Conservation (phyloP, 768 basidiomycete species). For the Mycena capillaripes region DNA sequence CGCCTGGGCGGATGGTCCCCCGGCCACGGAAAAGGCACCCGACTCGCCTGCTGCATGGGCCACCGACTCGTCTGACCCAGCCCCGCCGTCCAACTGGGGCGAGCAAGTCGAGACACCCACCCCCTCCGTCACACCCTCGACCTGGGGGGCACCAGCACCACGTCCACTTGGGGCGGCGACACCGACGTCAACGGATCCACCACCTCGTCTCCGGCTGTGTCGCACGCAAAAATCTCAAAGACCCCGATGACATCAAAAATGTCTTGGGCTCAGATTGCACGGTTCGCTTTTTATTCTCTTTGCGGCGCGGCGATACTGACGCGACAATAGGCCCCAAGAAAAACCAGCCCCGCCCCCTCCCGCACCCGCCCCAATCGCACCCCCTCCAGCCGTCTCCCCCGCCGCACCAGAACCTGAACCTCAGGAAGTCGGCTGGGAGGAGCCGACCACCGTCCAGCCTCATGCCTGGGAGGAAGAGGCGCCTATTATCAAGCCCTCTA, state of each 20-base stretch:
- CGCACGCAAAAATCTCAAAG: conserved; percentile 54
- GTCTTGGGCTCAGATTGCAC: conserved; percentile 90
- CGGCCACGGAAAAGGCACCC: conserved; percentile 38
- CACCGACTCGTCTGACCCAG: conserved; percentile 36
- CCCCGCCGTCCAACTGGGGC: conserved; percentile 41
- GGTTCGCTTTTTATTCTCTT: conserved; percentile 57
- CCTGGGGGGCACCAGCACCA: conserved; percentile 48
- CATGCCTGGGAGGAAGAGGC: conserved; percentile 84
- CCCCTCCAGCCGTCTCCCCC: conserved; percentile 44
- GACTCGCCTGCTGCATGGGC: conserved; percentile 47
- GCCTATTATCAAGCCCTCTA: conserved; percentile 48
- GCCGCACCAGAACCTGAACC: conserved; percentile 52
- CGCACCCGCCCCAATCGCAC: conserved; percentile 44
- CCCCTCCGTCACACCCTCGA: conserved; percentile 48
- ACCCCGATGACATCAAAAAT: conserved; percentile 81
- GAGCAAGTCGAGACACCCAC: conserved; percentile 52
- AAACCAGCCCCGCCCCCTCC: conserved; percentile 66
- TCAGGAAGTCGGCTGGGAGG: conserved; percentile 70
- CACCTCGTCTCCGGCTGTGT: conserved; percentile 39
- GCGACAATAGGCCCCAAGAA: conserved; percentile 69
- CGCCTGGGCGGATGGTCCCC: conserved; percentile 52
- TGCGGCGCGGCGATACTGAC: conserved; percentile 23
- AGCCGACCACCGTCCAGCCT: conserved; percentile 77
- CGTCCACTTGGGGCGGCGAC: conserved; percentile 52
- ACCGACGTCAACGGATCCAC: conserved; percentile 55